Percentiles rank a stretch among this genome's conserved stretches.
Conservation (phyloP, 352 stramenopile species). For the Aphanomyces euteiches region DNA sequence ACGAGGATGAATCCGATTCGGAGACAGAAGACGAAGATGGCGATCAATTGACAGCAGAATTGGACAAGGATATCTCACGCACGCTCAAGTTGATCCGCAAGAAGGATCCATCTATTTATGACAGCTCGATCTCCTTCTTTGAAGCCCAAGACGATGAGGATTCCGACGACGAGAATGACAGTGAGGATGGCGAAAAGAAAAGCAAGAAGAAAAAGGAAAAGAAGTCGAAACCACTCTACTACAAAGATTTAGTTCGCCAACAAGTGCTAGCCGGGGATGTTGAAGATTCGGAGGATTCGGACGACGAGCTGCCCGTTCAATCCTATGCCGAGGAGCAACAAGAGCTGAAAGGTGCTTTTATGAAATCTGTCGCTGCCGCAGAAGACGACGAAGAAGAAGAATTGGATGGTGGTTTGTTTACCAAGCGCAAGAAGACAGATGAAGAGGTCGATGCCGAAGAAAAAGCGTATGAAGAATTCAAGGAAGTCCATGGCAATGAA, state of each 20-base stretch:
- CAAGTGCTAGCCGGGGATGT: conserved; percentile 87
- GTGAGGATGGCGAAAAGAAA: conserved; percentile 18
- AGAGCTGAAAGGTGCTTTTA: conserved; percentile 62
- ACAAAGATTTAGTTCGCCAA: conserved; percentile 95
- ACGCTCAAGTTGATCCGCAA: conserved; percentile 88
- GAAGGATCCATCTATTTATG: conserved; percentile 91
- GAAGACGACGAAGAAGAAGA: conserved; percentile 31
- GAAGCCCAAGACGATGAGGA: conserved; percentile 39
- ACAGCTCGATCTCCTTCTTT: conserved; percentile 89
- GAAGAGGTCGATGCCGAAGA: conserved; percentile 61
- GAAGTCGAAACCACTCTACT: conserved; percentile 60
- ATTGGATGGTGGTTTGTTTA: conserved; percentile 61
- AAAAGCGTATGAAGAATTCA: conserved; percentile 59
- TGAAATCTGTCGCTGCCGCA: conserved; percentile 45
- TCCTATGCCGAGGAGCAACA: conserved; percentile 71
- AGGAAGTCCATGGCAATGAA: conserved; percentile 44
- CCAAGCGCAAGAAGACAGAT: conserved; percentile 58
- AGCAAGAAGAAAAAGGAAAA: neutral
- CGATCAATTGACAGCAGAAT: conserved; percentile 62
- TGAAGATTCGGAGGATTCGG: conserved; percentile 59
- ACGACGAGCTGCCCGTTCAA: conserved; percentile 46
- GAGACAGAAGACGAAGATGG: conserved; percentile 84
- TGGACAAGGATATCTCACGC: conserved; percentile 76
- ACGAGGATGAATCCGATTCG: conserved; percentile 65
- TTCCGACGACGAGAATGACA: conserved; percentile 33